A percentile compares a stretch with the other conserved stretches of the same genome.
Evolutionary conservation across 192 early-diverging fungal genomes (phyloP).

Genomic region (Chytriomyces sp.): DNA sequence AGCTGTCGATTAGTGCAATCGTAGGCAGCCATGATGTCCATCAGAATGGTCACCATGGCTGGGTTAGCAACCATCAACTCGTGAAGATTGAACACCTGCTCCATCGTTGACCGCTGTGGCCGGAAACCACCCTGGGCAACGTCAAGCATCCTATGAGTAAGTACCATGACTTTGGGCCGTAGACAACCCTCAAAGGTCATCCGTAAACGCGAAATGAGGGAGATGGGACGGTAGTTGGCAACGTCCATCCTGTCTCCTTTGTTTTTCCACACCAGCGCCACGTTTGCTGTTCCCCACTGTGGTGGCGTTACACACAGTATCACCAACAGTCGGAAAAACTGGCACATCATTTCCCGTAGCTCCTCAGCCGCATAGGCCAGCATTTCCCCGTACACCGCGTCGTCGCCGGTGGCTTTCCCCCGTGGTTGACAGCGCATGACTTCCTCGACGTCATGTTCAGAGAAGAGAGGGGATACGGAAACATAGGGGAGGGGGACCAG

Average conservation of each 20-base stretch:
- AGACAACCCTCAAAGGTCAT: neutral
- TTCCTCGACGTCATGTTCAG: neutral
- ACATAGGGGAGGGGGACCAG: neutral
- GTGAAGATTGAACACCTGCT: too few relatives aligned
- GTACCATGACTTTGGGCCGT: neutral
- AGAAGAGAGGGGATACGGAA: neutral
- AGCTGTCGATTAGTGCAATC: neutral
- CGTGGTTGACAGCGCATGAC: neutral
- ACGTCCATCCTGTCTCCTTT: neutral
- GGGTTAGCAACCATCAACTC: neutral
- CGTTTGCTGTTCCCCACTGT: neutral
- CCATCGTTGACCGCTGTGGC: neutral
- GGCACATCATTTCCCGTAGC: neutral
- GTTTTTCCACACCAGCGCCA: neutral
- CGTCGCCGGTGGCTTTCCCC: neutral
- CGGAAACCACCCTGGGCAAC: slow-evolving; percentile 2
- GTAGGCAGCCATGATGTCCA: slow-evolving; percentile 12
- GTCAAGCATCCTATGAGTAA: neutral
- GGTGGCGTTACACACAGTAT: neutral
- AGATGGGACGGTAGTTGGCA: slow-evolving; percentile 1
- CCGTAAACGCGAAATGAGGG: neutral
- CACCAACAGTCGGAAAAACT: neutral
- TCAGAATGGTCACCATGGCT: too few relatives aligned
- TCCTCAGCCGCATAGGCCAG: neutral
- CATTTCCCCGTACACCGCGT: neutral